A percentile compares a stretch with the other conserved stretches of the same genome.
Evolutionary conservation across 208 protist species (phyloP).

Genomic region (Zelonia costaricensis): DNA sequence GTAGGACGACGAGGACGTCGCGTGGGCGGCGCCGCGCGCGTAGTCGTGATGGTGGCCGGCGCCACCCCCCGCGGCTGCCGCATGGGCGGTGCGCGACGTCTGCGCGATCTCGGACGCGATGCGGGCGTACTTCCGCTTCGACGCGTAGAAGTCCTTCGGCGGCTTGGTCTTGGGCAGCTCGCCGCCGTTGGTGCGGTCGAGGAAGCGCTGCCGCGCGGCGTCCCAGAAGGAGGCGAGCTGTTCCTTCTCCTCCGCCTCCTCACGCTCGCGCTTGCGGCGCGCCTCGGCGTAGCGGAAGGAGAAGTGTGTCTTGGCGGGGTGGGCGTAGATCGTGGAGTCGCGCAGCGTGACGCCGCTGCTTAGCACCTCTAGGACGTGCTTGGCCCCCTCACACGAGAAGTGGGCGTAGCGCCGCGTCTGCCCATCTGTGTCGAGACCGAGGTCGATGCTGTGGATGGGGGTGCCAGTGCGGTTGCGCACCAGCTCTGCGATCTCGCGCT

Average conservation of each 20-base stretch:
- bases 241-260: slow-evolving; percentile 51
- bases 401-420: slow-evolving; percentile 74
- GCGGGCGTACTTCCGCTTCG: slow-evolving; percentile 50
- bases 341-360: slow-evolving; percentile 40
- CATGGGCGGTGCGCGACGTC: slow-evolving; percentile 35
- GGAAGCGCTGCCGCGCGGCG: slow-evolving; percentile 30
- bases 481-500: slow-evolving; percentile 84
- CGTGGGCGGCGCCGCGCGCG: slow-evolving; percentile 4
- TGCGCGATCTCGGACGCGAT: slow-evolving; percentile 71
- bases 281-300: slow-evolving; percentile 69
- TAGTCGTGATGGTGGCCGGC: background rate
- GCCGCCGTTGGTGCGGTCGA: slow-evolving; percentile 53
- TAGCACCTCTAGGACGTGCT: slow-evolving; percentile 75
- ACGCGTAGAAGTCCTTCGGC: slow-evolving; percentile 65
- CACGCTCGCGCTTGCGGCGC: slow-evolving; percentile 66
- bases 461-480: slow-evolving; percentile 77
- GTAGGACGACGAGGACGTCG: background rate
- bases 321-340: slow-evolving; percentile 39
- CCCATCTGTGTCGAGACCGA: slow-evolving; percentile 64
- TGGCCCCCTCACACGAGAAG: slow-evolving; percentile 84
- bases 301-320: slow-evolving; percentile 69
- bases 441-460: slow-evolving; percentile 84
- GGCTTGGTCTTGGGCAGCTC: slow-evolving; percentile 44
- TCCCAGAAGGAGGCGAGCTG: slow-evolving; percentile 37
- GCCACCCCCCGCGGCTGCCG: background rate